Base-by-base conservation (phyloP, 2,329 filamentous ascomycete genomes). In the Lasiodiplodia sp. region DNA sequence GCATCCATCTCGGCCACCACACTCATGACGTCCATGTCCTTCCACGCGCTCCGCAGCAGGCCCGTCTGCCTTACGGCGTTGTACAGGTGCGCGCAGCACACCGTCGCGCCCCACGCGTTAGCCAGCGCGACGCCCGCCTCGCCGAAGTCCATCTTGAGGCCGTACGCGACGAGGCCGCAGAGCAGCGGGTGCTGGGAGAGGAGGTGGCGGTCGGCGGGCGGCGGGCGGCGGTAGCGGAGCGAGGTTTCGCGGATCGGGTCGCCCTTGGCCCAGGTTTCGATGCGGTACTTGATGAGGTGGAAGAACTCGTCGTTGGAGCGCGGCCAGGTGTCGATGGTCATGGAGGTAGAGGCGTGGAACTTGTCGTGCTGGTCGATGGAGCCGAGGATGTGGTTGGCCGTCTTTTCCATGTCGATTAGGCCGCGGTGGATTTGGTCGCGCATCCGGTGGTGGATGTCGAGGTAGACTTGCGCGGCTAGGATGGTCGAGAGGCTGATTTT, bases 1-100 rank as follows among this genome's bases (percentile, higher is more conserved):
- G 8, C 31, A 7, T 34, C 31, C 31, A 34, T 34, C 6, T 10
- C 1, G 31, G 1, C 31, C 0, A 78, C n/a, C 1, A 31, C 25
- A 0, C 75, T 66, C 0, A 77, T 49, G 5, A 81, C 10, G 0
- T 82, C 78, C 78, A 85, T 81, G 70, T 85, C 83, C 1, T 65
- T 58, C 83, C 83, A 85, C 3, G 16, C 6, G 1, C 25, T 66
- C 0, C 64, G 3, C 0, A 80, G 28, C 1, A 79, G 64, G 2
- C 73, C 73, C 64, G 81, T 77, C 14, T 74, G 65, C 1, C 60
- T 53, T 1, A 80, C 64, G 1, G 82, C 81, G 60, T 83, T 81
- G 73, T 84, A 84, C 0, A 86, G 71, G 57, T 86, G 83, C 1
- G 69, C 70, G 0, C 76, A 70, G 56, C 75, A 80, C 12, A 77